Evolutionary conservation across 1,139 yeast species (phyloP).

Genomic region (Candida neerlandica): DNA sequence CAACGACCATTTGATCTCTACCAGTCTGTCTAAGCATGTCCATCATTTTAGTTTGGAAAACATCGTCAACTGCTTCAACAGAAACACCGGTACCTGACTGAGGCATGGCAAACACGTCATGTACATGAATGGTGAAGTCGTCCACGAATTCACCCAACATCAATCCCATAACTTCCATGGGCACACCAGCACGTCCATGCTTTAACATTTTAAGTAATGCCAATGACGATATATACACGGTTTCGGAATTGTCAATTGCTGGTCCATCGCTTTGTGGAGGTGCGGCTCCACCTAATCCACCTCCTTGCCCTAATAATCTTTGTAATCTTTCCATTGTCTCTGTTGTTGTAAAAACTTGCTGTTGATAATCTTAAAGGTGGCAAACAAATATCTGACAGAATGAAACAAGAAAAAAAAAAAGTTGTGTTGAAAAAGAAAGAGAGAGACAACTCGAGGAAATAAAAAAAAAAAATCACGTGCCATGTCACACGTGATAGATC

Average conservation of each 20-base stretch:
- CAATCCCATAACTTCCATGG: constrained; percentile 99
- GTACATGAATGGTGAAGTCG: constrained; percentile 95
- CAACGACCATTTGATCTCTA: constrained; percentile 97
- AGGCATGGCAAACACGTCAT: constrained; percentile 99
- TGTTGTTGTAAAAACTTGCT: constrained; percentile 2
- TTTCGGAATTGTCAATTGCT: constrained; percentile 91
- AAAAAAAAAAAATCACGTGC: neutral
- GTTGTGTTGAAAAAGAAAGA: neutral
- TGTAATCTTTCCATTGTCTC: constrained; percentile 70
- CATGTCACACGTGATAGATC: neutral
- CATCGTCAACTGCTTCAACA: constrained; percentile 99
- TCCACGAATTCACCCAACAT: constrained; percentile 99
- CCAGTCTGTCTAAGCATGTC: constrained; percentile 99
- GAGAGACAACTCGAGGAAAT: neutral
- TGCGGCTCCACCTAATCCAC: constrained; percentile 57
- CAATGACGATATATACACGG: constrained; percentile 92
- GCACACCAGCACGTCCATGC: constrained; percentile 99
- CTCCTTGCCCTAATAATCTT: constrained; percentile 65
- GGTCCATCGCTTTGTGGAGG: constrained; percentile 68
- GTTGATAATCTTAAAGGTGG: constrained; percentile 5
- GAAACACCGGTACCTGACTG: constrained; percentile 98
- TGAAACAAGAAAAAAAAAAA: constrained; percentile 1
- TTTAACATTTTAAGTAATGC: constrained; percentile 95
- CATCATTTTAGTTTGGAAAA: constrained; percentile 99
- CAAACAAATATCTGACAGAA: neutral